Evolutionary conservation across 2,329 filamentous ascomycete species (phyloP), one percentile per base, ranked within the genome.

Genomic region (Colletotrichum sp.): DNA sequence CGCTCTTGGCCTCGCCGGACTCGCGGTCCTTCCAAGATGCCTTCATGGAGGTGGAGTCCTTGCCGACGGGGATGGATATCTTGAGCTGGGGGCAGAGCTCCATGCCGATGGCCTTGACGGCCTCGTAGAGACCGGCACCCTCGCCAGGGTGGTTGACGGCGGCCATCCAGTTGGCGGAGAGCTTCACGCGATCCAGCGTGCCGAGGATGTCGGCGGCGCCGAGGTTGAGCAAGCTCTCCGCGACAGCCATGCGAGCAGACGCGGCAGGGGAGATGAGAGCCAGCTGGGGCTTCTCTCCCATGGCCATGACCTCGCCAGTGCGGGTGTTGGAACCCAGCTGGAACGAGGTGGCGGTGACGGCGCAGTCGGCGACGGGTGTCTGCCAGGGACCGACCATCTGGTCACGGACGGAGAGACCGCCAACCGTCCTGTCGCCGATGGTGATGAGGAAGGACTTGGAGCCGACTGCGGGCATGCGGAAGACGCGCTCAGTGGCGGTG

Each of bases 1-100:
- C 96, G 79, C 96, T 96, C 87, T 94, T 97, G 16, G 90, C 86
- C 77, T 94, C 90, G 22, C 91, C 91, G 34, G 88, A 91, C 72
- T 90, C 87, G 77, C 88, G 87, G 79, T 96, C 94, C 82, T 92
- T 94, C 97, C 97, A 98, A 72, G 95, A 95, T 81, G 98, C 96
- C 89, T 98, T 98, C 97, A 99, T 98, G 4, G 96, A 98, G 85
- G 98, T 98, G 0, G 96, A 98, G 84, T 99, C 97, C 86, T 99
- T 98, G 71, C 97, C 97, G 11, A 98, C 97, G 6, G 97, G 97
- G 75, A 99, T 98, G 73, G 94, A 95, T 77, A 99, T 92, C 39
- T 95, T 95, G n/a, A 98, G 90, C 80, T 94, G 90, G 3, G 96
- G 96, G 85, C 97, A 99, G 11, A 99, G 89, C 64, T 98, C 94